phyloP scores from a whole-genome alignment of 495 filamentous ascomycete genomes.

The Chlorociboria aeruginascens region DNA sequence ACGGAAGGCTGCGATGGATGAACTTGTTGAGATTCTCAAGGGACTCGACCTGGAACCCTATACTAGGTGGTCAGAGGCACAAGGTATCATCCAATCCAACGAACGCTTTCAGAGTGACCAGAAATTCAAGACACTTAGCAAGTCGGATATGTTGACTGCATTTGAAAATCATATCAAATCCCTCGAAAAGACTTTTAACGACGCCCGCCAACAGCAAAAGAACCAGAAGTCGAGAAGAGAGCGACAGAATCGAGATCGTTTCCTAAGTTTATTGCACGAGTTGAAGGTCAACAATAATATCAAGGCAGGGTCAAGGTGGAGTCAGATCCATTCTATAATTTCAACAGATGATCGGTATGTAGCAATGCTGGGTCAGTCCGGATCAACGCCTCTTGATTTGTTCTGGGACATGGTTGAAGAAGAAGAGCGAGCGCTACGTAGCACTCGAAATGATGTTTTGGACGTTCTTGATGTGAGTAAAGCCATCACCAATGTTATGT shows the following conservation, averaged over 20 bases:
- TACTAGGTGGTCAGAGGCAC: constrained; percentile 88
- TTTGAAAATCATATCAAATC: constrained; percentile 94
- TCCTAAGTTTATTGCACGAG: constrained; percentile 59
- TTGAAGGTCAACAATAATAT: constrained; percentile 68
- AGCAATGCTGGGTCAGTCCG: constrained; percentile 73
- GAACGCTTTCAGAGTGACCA: constrained; percentile 71
- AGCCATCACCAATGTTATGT: constrained; percentile 5
- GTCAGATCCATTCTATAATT: constrained; percentile 63
- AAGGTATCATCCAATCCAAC: constrained; percentile 66
- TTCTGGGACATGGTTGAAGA: constrained; percentile 97
- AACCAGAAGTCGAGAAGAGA: constrained; percentile 66
- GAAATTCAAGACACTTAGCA: constrained; percentile 79
- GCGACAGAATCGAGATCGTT: constrained; percentile 74
- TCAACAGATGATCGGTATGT: constrained; percentile 73
- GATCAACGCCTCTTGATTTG: constrained; percentile 84
- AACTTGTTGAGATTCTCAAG: constrained; percentile 70
- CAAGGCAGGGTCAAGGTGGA: constrained; percentile 87
- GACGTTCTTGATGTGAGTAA: constrained; percentile 77
- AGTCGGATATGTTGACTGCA: constrained; percentile 80
- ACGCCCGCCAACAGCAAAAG: constrained; percentile 78
- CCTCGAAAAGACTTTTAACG: constrained; percentile 81
- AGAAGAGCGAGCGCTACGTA: constrained; percentile 73
- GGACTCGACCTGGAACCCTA: constrained; percentile 81
- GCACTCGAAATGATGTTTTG: constrained; percentile 70
- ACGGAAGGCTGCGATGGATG: constrained; percentile 75